Evolutionary conservation across 306 rosid species (phyloP).

Genomic region (Erythrophleum fordii): DNA sequence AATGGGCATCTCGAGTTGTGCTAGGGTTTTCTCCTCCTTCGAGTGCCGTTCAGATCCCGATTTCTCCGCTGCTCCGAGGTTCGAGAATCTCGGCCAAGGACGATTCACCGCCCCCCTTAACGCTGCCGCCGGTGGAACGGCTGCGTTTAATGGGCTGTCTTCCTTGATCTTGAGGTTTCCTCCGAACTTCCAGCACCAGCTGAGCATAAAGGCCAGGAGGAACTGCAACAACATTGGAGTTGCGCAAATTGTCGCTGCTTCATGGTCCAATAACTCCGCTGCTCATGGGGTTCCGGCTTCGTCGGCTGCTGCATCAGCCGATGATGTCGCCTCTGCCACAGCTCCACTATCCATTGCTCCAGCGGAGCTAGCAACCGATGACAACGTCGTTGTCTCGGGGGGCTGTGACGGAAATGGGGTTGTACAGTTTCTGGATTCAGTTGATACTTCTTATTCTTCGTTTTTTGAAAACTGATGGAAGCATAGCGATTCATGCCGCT

Average conservation of each 20-base stretch:
- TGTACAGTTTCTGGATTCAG: constrained; percentile 44
- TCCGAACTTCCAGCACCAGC: constrained; percentile 89
- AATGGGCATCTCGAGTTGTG: constrained; percentile 62
- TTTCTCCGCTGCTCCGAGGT: constrained; percentile 46
- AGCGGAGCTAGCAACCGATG: constrained; percentile 47
- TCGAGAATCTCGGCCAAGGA: constrained; percentile 35
- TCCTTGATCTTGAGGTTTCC: constrained; percentile 74
- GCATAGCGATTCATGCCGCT: constrained; percentile 79
- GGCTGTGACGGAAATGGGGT: constrained; percentile 51
- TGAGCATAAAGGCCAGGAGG: constrained; percentile 90
- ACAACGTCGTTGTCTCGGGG: constrained; percentile 47
- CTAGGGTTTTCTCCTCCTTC: constrained; percentile 46
- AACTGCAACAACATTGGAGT: constrained; percentile 98
- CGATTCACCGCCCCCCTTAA: constrained; percentile 24
- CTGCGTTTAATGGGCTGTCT: constrained; percentile 44
- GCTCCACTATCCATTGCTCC: constrained; percentile 48
- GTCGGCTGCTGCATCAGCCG: constrained; percentile 54
- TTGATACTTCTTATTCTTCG: constrained; percentile 52
- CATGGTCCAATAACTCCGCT: constrained; percentile 74
- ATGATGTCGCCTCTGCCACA: constrained; percentile 55
- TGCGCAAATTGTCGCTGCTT: constrained; percentile 98
- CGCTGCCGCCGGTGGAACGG: constrained; percentile 21
- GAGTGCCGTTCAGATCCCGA: constrained; percentile 59
- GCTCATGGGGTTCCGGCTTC: constrained; percentile 34
- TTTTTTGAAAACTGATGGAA: constrained; percentile 77